Conservation (phyloP, 176 grass and related monocot species). For the Bolboschoenus planiculmis region DNA sequence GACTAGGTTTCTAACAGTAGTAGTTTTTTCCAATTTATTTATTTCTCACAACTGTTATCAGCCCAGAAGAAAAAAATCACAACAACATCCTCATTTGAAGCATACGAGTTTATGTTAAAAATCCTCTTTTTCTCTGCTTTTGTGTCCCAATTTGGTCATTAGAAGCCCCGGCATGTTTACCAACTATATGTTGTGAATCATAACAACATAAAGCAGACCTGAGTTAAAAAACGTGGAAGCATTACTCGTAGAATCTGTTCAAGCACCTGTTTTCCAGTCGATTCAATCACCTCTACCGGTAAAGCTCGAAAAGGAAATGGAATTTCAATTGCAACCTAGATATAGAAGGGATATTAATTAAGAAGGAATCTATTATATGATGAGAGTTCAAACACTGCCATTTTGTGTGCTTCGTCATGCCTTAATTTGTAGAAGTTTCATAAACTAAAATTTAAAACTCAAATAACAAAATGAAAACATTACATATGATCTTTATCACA, state of each 20-base stretch:
- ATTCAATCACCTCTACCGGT: constrained; percentile 77
- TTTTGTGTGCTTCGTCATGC: background rate
- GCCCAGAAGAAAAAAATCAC: constrained; percentile 4
- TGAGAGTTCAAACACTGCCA: background rate
- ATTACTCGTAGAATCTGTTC: constrained; percentile 67
- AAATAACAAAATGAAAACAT: constrained; percentile 4
- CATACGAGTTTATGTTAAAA: background rate
- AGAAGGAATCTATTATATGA: background rate
- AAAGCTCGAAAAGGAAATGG: constrained; percentile 76
- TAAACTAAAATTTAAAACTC: background rate
- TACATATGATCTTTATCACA: background rate
- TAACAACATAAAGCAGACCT: constrained; percentile 35
- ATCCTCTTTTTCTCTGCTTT: background rate
- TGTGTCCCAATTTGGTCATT: background rate
- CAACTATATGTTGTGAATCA: background rate
- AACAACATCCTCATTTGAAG: background rate
- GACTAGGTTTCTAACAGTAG: background rate
- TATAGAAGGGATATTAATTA: background rate
- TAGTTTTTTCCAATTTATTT: background rate
- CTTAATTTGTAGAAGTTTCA: constrained; percentile 2
- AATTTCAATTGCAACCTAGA: constrained; percentile 82
- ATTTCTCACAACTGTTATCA: background rate
- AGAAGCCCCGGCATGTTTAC: background rate
- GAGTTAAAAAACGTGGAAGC: constrained; percentile 88
- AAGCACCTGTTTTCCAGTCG: constrained; percentile 83